Percentiles rank a stretch among this genome's conserved stretches.
phyloP scores from a whole-genome alignment of 805 yeast species.

The Nakazawaea peltata region DNA sequence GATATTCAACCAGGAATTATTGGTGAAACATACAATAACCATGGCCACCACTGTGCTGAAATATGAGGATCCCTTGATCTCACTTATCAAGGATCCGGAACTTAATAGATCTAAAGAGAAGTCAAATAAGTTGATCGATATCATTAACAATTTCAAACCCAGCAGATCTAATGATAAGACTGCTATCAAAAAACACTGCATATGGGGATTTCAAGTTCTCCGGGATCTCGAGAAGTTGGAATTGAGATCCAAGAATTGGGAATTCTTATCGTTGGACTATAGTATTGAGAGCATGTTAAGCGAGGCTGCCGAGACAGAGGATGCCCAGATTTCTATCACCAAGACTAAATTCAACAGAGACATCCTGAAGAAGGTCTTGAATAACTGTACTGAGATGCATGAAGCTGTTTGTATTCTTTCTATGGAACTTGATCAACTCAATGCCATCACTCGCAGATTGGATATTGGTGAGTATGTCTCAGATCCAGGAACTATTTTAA shows the following conservation, averaged over 20 bases:
- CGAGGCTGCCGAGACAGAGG: constrained; percentile 12
- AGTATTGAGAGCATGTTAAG: constrained; percentile 25
- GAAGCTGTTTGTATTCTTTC: constrained; percentile 31
- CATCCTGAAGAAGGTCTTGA: constrained; percentile 45
- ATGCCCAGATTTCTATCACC: constrained; percentile 16
- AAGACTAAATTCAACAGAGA: constrained; percentile 42
- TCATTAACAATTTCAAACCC: constrained; percentile 37
- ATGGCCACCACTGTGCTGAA: constrained; percentile 16
- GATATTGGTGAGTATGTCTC: constrained; percentile 39
- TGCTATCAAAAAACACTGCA: constrained; percentile 39
- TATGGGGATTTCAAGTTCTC: constrained; percentile 35
- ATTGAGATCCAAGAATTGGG: constrained; percentile 43
- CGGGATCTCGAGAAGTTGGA: constrained; percentile 43
- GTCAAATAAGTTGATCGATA: constrained; percentile 28
- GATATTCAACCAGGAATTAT: no score
- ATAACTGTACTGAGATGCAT: constrained; percentile 40
- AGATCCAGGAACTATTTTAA: constrained; percentile 43
- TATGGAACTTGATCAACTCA: constrained; percentile 37
- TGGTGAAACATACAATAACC: no score
- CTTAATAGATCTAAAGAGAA: constrained; percentile 32
- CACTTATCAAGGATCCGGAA: constrained; percentile 39
- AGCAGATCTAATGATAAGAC: constrained; percentile 30
- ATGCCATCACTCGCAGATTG: constrained; percentile 30
- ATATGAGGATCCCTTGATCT: constrained; percentile 41
- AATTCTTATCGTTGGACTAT: constrained; percentile 42